Conservation (phyloP, 2,329 filamentous ascomycete species). For the Pestalotiopsis sp. region DNA sequence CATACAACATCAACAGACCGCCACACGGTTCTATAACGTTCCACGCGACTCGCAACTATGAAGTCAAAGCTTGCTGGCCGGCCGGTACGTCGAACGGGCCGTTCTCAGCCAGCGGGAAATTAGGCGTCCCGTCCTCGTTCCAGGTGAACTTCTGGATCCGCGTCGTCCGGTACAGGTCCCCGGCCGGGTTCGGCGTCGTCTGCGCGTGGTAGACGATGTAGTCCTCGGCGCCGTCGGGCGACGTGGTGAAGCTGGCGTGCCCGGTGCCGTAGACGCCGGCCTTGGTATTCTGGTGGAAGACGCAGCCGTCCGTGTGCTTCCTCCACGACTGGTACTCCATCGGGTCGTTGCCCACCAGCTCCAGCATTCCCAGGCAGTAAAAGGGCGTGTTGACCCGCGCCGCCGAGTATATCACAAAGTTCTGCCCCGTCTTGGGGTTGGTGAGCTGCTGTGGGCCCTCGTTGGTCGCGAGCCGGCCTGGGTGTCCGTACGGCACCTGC, state of each 20-base stretch:
- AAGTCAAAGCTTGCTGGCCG: conserved; percentile 27
- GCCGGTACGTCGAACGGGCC: conserved; percentile 35
- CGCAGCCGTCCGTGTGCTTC: conserved; percentile 35
- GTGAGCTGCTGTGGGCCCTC: conserved; percentile 38
- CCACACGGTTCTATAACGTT: neutral
- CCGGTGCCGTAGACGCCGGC: conserved; percentile 36
- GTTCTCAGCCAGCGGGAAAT: conserved; percentile 35
- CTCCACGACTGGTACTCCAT: conserved; percentile 38
- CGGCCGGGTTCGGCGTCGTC: conserved; percentile 33
- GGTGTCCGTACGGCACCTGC: conserved; percentile 36
- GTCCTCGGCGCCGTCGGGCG: conserved; percentile 34
- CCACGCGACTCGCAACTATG: neutral
- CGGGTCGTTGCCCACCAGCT: conserved; percentile 37
- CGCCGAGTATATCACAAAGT: conserved; percentile 38
- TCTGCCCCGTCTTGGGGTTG: conserved; percentile 38
- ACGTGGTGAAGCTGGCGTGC: conserved; percentile 37
- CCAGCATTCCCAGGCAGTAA: conserved; percentile 39
- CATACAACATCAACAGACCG: no score
- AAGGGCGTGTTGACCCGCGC: conserved; percentile 40
- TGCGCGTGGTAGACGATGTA: conserved; percentile 39
- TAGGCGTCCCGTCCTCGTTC: conserved; percentile 36
- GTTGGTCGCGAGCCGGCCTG: conserved; percentile 36
- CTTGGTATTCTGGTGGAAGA: conserved; percentile 37
- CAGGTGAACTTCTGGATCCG: conserved; percentile 36
- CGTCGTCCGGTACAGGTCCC: conserved; percentile 34